These are phyloP conservation scores for Pseudisothecium myosuroides DNA, from an alignment of 225 moss, liverwort and hornwort species.

Conservation along the genomic window DNA sequence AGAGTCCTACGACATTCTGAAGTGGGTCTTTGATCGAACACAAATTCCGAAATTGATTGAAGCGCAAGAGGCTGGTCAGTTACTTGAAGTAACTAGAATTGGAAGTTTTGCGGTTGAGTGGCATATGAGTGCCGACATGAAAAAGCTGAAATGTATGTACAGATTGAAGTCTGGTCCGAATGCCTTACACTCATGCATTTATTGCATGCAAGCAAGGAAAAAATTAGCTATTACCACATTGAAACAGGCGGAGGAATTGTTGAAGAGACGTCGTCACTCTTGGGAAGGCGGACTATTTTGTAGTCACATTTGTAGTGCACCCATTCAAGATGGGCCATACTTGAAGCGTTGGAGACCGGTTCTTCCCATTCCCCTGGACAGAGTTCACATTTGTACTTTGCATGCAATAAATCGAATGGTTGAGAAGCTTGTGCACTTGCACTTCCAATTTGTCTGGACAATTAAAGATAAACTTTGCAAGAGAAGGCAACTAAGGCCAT, in stretches of 20 bases:
- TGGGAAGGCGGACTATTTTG: not conserved
- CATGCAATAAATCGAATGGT: not conserved
- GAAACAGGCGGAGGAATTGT: not conserved
- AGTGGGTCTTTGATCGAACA: too few species aligned
- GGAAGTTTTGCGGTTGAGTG: too few species aligned
- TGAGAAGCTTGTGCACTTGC: not conserved
- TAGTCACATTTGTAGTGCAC: not conserved
- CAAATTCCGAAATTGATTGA: too few species aligned
- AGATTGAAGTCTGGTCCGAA: too few species aligned
- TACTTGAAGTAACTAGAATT: too few species aligned
- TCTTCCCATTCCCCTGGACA: not conserved
- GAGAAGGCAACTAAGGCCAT: not conserved
- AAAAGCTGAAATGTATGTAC: too few species aligned
- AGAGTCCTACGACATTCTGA: too few species aligned
- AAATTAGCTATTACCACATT: rapidly evolving
- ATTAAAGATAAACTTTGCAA: not conserved
- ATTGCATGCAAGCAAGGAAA: not conserved
- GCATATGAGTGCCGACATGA: too few species aligned
- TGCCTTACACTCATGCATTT: not conserved
- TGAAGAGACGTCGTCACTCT: not conserved
- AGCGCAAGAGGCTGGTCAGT: too few species aligned
- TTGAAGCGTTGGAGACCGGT: not conserved
- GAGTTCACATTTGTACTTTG: not conserved
- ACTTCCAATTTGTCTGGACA: not conserved
- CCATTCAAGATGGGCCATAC: rapidly evolving